Evolutionary conservation across 2,329 filamentous ascomycete genomes (phyloP).

Genomic region (Xylariales sp.): DNA sequence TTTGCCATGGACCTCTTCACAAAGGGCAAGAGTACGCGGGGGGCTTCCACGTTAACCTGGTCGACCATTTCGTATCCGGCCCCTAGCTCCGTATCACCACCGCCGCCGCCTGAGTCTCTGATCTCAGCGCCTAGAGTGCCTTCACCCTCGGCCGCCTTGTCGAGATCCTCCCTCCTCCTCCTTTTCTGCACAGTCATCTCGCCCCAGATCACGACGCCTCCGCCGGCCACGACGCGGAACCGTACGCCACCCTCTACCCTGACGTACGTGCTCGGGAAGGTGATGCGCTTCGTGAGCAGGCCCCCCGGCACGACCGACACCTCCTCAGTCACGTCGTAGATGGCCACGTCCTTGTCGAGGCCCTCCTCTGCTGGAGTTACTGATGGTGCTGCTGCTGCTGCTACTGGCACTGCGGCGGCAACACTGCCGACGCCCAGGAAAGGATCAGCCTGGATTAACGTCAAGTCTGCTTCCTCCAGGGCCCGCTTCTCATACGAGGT

Average conservation of each 20-base stretch:
- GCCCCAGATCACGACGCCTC: neutral
- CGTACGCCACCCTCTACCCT: neutral
- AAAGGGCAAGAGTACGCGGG: neutral
- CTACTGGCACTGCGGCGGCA: no score
- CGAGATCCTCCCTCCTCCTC: no score
- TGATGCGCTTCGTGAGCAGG: neutral
- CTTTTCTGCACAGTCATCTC: no score
- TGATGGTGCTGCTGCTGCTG: no score
- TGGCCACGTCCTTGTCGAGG: neutral
- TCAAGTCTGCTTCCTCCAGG: neutral
- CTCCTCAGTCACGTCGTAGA: neutral
- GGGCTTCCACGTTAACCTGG: neutral
- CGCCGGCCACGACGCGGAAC: neutral
- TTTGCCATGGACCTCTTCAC: neutral
- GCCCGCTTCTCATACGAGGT: neutral
- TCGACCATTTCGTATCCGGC: neutral
- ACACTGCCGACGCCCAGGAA: no score
- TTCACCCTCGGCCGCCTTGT: no score
- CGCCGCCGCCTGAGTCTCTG: no score
- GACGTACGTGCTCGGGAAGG: neutral
- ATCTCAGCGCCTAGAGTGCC: no score
- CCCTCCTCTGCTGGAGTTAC: no score
- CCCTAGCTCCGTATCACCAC: no score
- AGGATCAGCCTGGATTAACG: neutral
- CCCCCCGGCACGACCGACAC: neutral